Evolutionary conservation across 306 rosid species (phyloP).

Genomic region (Lotus japonicus): DNA sequence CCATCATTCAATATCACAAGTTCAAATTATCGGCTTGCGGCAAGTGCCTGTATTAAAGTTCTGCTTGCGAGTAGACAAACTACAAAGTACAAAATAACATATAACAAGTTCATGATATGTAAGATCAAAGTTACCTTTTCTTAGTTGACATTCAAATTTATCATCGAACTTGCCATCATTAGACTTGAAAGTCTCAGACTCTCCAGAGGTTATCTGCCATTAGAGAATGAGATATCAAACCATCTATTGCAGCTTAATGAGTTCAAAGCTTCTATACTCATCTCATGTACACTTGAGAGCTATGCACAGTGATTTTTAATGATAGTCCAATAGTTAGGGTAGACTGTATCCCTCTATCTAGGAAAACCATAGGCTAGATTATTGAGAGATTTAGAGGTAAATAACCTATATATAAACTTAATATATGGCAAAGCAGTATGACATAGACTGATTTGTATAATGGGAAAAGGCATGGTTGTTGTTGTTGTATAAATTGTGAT

Average conservation of each 20-base stretch:
- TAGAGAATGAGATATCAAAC: slow-evolving; percentile 7
- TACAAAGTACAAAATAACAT: slow-evolving; percentile 8
- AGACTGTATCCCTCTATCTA: no score
- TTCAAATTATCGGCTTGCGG: neutral
- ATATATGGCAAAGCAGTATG: no score
- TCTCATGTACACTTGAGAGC: no score
- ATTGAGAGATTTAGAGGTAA: no score
- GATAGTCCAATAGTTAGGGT: no score
- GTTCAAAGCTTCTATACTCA: neutral
- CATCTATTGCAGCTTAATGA: neutral
- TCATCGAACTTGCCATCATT: slow-evolving; percentile 47
- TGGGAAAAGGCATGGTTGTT: no score
- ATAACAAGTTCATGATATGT: slow-evolving; percentile 4
- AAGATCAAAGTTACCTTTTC: slow-evolving; percentile 39
- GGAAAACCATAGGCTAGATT: no score
- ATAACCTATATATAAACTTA: no score
- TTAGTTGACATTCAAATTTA: slow-evolving; percentile 47
- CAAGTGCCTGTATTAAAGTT: neutral
- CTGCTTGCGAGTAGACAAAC: neutral
- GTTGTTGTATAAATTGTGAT: no score
- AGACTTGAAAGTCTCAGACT: slow-evolving; percentile 48
- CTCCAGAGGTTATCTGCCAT: slow-evolving; percentile 51
- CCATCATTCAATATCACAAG: neutral
- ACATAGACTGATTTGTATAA: no score
- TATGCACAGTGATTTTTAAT: neutral